Conservation (phyloP, 257 asterid species). For the Salvia miltiorrhiza region DNA sequence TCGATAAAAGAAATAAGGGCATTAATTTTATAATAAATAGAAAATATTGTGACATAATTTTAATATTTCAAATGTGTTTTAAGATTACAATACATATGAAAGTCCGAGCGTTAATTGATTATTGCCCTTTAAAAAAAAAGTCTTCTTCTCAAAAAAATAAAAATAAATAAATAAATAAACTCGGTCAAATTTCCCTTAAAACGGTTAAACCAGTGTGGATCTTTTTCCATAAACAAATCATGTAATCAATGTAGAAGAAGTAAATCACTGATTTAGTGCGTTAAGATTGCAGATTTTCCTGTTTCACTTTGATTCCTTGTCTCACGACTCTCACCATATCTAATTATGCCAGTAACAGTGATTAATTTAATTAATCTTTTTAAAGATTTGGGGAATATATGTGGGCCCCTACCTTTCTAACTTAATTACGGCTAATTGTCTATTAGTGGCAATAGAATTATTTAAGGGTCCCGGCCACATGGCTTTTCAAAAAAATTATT, state of each 20-base stretch:
- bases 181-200: background rate
- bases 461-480: slow-evolving; percentile 29
- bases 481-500: slow-evolving; percentile 2
- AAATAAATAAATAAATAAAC: background rate
- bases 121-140: too few relatives aligned
- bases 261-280: background rate
- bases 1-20: too few relatives aligned
- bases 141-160: too few relatives aligned
- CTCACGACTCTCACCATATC: slow-evolving; percentile 14
- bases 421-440: slow-evolving; percentile 20
- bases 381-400: slow-evolving; percentile 49
- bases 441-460: slow-evolving; percentile 11
- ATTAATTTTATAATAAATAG: too few relatives aligned
- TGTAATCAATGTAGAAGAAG: background rate
- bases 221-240: background rate
- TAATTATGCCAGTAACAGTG: slow-evolving; percentile 15
- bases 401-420: slow-evolving; percentile 30
- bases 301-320: slow-evolving; percentile 24
- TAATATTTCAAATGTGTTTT: too few relatives aligned
- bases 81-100: too few relatives aligned
- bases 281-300: slow-evolving; percentile 1
- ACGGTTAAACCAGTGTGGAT: background rate
- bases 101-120: too few relatives aligned
- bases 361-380: slow-evolving; percentile 26
- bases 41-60: too few relatives aligned